Base-by-base conservation (phyloP, 768 basidiomycete genomes). In the Rhizopogon salebrosus region DNA sequence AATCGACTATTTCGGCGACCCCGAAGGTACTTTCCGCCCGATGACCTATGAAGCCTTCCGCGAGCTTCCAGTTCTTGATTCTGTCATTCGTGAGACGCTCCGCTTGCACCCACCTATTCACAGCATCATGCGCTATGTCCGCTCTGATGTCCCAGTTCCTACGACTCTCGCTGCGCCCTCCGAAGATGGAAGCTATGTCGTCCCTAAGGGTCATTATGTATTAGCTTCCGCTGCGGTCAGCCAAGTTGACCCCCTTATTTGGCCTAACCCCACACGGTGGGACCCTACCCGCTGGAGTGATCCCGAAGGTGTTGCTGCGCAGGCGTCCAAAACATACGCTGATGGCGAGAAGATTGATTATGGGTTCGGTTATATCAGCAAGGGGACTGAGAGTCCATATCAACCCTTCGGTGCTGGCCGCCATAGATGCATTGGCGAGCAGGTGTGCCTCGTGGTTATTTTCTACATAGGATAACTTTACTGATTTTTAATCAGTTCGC, bases 361-460 rank as follows among this genome's bases (percentile, higher is more conserved):
- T 63, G 97, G 97, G 2, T 99, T 92, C 68, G 97, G 97, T 49
- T 82, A 85, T 55, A 89, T 99, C 48, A 91, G 87, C 74, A 98
- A 98, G 73, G 95, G 95, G 46, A 98, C 95, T 6, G 91, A 95
- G 53, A 91, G 87, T 60, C 92, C 92, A 45, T 98, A 98, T 68
- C 91, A 95, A 66, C 97, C 97, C 2, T 99, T 99, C 63, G 97
- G 97, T 56, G 95, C 97, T 48, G 97, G 97, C 24, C 80, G 90
- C 62, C 95, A 98, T 74, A 78, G 95, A 58, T 98, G 92, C 68
- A 95, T 98, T 55, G 92, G 93, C 57, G 93, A 95, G 72, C 88
- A 86, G 74, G 85, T 84, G 42, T 41, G 75, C 69, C 48, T 52
- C 31, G 11, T 10, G 42, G 8, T 2, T 3, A 53, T 14, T 22